Conservation (phyloP, 495 filamentous ascomycete species). For the Rhizodiscina lignyota region DNA sequence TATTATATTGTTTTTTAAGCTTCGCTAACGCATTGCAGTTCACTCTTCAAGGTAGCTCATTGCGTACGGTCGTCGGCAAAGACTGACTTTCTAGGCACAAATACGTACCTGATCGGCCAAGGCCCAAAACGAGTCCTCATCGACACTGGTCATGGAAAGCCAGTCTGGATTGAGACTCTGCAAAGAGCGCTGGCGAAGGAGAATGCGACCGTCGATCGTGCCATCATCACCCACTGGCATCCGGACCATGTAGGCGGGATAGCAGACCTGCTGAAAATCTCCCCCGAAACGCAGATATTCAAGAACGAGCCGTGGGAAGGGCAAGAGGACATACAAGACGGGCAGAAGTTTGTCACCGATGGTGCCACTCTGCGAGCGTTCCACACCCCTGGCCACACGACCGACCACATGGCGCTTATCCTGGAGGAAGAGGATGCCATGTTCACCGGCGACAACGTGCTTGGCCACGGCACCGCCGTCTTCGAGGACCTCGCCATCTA, state of each 20-base stretch:
- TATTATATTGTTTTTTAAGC: not conserved
- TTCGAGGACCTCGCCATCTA: slow-evolving; percentile 72
- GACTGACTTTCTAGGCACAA: slow-evolving; percentile 16
- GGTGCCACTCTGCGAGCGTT: slow-evolving; percentile 63
- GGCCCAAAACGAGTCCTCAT: slow-evolving; percentile 19
- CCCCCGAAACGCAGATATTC: slow-evolving; percentile 37
- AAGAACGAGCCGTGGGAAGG: slow-evolving; percentile 30
- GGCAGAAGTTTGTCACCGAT: slow-evolving; percentile 54
- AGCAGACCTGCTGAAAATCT: slow-evolving; percentile 41
- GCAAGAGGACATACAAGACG: slow-evolving; percentile 33
- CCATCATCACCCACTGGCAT: slow-evolving; percentile 83
- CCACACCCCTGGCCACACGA: slow-evolving; percentile 72
- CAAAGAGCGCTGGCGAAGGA: slow-evolving; percentile 45
- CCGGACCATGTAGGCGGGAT: slow-evolving; percentile 69
- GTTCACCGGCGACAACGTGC: slow-evolving; percentile 89
- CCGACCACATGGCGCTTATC: slow-evolving; percentile 56
- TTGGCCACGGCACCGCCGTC: slow-evolving; percentile 85
- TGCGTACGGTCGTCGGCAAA: not conserved
- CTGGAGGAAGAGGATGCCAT: slow-evolving; percentile 51
- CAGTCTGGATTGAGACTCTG: slow-evolving; percentile 38
- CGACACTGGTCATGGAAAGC: slow-evolving; percentile 24
- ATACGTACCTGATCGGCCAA: slow-evolving; percentile 24
- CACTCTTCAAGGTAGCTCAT: slow-evolving; percentile 19
- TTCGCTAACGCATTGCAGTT: slow-evolving; percentile 8
- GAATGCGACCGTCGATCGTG: slow-evolving; percentile 41